Percentiles rank a stretch among this genome's conserved stretches.
phyloP scores from a whole-genome alignment of 768 basidiomycete genomes.

The Podaxis sp. region DNA sequence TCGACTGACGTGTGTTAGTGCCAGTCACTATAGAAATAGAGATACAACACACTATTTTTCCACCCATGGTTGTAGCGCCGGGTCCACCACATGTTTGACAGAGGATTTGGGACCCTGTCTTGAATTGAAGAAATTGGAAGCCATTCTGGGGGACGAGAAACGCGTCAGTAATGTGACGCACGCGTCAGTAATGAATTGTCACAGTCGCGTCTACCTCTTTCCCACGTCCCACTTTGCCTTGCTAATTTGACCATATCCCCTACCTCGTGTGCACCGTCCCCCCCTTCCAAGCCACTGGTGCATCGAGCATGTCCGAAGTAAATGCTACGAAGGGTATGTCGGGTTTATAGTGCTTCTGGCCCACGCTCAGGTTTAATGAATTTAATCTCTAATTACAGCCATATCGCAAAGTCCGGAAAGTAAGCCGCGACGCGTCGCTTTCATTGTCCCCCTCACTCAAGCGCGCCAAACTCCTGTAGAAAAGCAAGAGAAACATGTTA shows the following conservation, averaged over 20 bases:
- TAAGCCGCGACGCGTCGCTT: conserved; percentile 26
- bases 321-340: conserved; percentile 2
- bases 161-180: conserved; percentile 23
- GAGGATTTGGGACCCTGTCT: conserved; percentile 38
- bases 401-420: conserved; percentile 19
- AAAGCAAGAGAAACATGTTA: conserved; percentile 33
- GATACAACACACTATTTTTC: conserved; percentile 83
- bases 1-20: conserved; percentile 48
- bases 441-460: neutral
- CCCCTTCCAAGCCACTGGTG: neutral
- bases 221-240: conserved; percentile 23
- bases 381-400: neutral
- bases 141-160: conserved; percentile 35
- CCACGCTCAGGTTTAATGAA: neutral
- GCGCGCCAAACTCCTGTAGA: conserved; percentile 29
- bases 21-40: neutral
- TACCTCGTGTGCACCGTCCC: conserved; percentile 9
- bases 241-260: conserved; percentile 14
- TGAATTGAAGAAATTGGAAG: conserved; percentile 52
- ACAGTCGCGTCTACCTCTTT: conserved; percentile 31
- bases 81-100: conserved; percentile 45
- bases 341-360: neutral
- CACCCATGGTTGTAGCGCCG: conserved; percentile 86
- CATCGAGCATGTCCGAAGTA: neutral
- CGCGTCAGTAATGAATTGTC: conserved; percentile 18